These are phyloP conservation scores for Aspergillus piperis DNA, from an alignment of 2,329 filamentous ascomycete genomes.

Conservation along the genomic window DNA sequence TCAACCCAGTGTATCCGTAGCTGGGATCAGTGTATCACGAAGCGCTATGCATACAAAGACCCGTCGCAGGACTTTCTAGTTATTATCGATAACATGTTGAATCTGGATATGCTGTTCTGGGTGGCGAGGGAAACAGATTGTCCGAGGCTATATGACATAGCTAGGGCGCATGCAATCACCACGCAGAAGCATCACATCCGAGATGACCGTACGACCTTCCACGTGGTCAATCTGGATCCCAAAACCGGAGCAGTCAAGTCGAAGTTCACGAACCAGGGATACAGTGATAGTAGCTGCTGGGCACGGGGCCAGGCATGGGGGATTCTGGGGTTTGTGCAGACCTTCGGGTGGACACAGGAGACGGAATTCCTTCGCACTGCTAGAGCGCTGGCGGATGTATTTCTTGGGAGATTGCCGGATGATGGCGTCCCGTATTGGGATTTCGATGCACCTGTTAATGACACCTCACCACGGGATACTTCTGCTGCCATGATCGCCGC, in stretches of 20 bases:
- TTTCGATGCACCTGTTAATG: conserved; percentile 49
- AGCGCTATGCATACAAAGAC: conserved; percentile 30
- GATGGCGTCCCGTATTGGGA: conserved; percentile 53
- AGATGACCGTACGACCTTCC: conserved; percentile 28
- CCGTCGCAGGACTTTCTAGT: conserved; percentile 42
- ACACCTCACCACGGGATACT: conserved; percentile 33
- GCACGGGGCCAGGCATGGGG: conserved; percentile 31
- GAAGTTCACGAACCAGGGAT: conserved; percentile 30
- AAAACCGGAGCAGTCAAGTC: conserved; percentile 37
- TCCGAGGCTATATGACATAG: conserved; percentile 18
- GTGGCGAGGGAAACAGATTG: conserved; percentile 37
- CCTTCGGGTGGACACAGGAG: conserved; percentile 39
- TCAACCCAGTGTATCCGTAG: conserved; percentile 42
- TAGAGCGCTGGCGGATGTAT: conserved; percentile 49
- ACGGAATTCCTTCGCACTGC: conserved; percentile 41
- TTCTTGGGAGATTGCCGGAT: conserved; percentile 44
- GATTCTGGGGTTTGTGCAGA: conserved; percentile 41
- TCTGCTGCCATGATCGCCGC: conserved; percentile 47
- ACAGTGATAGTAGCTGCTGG: conserved; percentile 28
- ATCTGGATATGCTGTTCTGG: conserved; percentile 45
- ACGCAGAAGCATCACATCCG: conserved; percentile 45
- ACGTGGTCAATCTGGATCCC: conserved; percentile 45
- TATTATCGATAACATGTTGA: conserved; percentile 49
- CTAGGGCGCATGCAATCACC: conserved; percentile 41
- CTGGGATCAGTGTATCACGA: conserved; percentile 49